Evolutionary conservation across 2,329 filamentous ascomycete genomes (phyloP).

Genomic region (Botryotinia globosa): DNA sequence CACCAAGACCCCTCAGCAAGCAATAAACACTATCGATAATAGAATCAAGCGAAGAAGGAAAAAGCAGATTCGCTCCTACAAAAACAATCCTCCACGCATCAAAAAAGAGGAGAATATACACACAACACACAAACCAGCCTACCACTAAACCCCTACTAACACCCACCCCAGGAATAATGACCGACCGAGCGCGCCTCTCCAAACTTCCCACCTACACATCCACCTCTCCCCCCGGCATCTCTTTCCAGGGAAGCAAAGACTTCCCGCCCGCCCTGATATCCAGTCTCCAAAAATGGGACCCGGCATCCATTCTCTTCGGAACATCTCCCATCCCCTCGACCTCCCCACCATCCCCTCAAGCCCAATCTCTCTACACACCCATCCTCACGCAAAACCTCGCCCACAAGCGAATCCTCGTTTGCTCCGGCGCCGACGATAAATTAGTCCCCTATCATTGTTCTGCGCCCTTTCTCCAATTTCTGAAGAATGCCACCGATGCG

Average conservation of each 20-base stretch:
- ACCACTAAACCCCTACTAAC: constrained; percentile 17
- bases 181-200: constrained; percentile 70
- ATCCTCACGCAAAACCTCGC: constrained; percentile 50
- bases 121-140: too few relatives aligned
- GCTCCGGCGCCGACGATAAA: constrained; percentile 66
- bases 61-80: background rate
- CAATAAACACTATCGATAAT: background rate
- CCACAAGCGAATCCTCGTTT: constrained; percentile 63
- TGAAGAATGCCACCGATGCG: constrained; percentile 51
- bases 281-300: constrained; percentile 66
- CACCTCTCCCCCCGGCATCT: constrained; percentile 51
- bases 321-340: constrained; percentile 39
- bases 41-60: background rate
- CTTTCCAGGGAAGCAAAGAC: constrained; percentile 73
- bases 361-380: constrained; percentile 45
- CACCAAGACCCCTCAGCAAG: background rate
- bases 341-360: constrained; percentile 42
- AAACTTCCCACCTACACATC: constrained; percentile 60
- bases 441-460: constrained; percentile 66
- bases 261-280: constrained; percentile 70
- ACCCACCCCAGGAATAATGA: constrained; percentile 56
- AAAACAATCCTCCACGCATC: background rate
- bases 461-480: constrained; percentile 57
- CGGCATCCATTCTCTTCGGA: constrained; percentile 69
- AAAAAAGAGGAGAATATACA: background rate